Evolutionary conservation across 768 basidiomycete genomes (phyloP).

Genomic region (Leccinum boreale): DNA sequence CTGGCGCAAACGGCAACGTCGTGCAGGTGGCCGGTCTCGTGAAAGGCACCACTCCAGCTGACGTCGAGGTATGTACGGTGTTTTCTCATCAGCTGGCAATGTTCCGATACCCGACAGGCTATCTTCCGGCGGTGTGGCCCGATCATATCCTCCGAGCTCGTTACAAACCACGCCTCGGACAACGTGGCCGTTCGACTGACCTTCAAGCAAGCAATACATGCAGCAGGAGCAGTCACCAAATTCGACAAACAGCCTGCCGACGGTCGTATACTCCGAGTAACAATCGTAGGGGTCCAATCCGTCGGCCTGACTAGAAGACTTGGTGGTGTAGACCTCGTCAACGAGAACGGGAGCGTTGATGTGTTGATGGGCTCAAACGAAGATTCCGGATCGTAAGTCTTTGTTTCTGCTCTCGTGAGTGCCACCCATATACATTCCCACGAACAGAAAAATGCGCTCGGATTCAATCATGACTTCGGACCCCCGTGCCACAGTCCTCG

Average conservation of each 20-base stretch:
- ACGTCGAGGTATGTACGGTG: slow-evolving; percentile 49
- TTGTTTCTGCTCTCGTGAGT: too few species aligned
- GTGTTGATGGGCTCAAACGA: slow-evolving; percentile 53
- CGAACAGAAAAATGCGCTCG: slow-evolving; percentile 79
- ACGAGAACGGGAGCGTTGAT: slow-evolving; percentile 38
- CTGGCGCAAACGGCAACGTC: slow-evolving; percentile 52
- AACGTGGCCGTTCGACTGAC: slow-evolving; percentile 66
- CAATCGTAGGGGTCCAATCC: slow-evolving; percentile 55
- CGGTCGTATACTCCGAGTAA: slow-evolving; percentile 67
- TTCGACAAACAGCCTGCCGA: slow-evolving; percentile 83
- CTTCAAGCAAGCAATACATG: slow-evolving; percentile 62
- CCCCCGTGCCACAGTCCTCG: slow-evolving; percentile 65
- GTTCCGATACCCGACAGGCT: slow-evolving; percentile 35
- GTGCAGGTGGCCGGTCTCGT: slow-evolving; percentile 75
- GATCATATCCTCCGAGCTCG: slow-evolving; percentile 43
- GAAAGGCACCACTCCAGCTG: slow-evolving; percentile 74
- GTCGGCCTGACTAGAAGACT: slow-evolving; percentile 56
- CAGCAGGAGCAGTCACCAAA: slow-evolving; percentile 63
- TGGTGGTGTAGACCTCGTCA: slow-evolving; percentile 49
- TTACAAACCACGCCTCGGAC: slow-evolving; percentile 14
- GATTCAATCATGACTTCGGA: slow-evolving; percentile 61
- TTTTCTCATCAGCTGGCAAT: not conserved
- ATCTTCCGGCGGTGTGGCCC: slow-evolving; percentile 81
- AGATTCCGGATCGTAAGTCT: slow-evolving; percentile 51
- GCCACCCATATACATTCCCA: not conserved